These are phyloP conservation scores for Codiaeum variegatum DNA, from an alignment of 441 rosid genomes.

Conservation along the genomic window DNA sequence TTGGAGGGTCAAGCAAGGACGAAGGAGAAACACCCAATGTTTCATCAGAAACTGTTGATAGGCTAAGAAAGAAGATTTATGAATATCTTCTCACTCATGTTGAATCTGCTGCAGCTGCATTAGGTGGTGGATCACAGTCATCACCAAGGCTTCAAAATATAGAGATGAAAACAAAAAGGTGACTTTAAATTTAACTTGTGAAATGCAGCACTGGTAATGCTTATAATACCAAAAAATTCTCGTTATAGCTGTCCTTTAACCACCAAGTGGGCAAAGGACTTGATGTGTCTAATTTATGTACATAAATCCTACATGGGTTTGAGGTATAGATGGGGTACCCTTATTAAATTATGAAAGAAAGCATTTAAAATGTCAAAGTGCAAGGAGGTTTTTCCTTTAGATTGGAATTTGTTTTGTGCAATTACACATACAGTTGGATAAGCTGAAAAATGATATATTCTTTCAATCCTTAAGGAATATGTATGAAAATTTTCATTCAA, in stretches of 20 bases:
- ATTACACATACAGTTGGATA: slow-evolving; percentile 14
- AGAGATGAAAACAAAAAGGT: slow-evolving; percentile 51
- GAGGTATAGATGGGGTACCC: slow-evolving; percentile 30
- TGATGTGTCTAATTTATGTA: slow-evolving; percentile 26
- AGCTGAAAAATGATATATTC: neutral
- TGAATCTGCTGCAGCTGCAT: slow-evolving; percentile 94
- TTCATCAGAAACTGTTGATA: slow-evolving; percentile 55
- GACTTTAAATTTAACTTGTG: slow-evolving; percentile 19
- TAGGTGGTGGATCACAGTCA: slow-evolving; percentile 67
- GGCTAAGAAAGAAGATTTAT: slow-evolving; percentile 88
- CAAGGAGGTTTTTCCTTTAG: neutral
- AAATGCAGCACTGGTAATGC: slow-evolving; percentile 8
- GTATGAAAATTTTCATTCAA: neutral
- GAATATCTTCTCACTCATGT: slow-evolving; percentile 94
- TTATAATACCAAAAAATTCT: neutral
- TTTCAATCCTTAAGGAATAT: neutral
- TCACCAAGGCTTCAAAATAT: slow-evolving; percentile 34
- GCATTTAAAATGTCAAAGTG: slow-evolving; percentile 19
- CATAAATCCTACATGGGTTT: slow-evolving; percentile 38
- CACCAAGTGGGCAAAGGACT: slow-evolving; percentile 26
- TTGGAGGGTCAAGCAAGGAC: slow-evolving; percentile 55
- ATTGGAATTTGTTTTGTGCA: slow-evolving; percentile 21
- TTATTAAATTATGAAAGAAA: slow-evolving; percentile 24
- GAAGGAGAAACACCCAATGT: slow-evolving; percentile 48
- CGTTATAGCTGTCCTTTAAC: slow-evolving; percentile 8